Base-by-base conservation (phyloP, 768 basidiomycete genomes). In the Paxillus rubicundulus region DNA sequence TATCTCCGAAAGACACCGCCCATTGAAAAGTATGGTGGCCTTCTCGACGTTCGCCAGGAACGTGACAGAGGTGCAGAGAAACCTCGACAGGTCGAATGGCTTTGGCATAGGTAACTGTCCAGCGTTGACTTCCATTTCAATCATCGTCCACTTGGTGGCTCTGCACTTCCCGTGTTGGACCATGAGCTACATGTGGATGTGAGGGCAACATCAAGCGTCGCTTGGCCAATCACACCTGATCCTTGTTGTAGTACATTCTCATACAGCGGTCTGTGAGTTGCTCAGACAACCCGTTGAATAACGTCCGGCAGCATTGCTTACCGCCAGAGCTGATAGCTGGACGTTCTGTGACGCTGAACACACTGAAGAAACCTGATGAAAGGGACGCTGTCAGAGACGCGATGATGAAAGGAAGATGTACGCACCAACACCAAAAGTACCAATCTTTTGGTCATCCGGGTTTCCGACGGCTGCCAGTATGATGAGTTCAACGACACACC, bases 371-470 rank as follows among this genome's bases (percentile, higher is more conserved):
- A 30, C 62, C 55, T 58, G n/a, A 4, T 7, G 2, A 12, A 7
- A 28, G 13, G 16, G 24, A 13, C 18, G 16, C 12, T 37, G 5
- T 45, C 2, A 45, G 1, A n/a, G 17, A n/a, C 24, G 9, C 37
- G 33, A 34, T 3, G 14, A 16, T 16, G 36, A 47, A 18, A 36
- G 21, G n/a, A 17, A 5, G 24, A 12, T 47, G n/a, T 47, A 55
- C 56, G 27, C 43, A 63, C 63, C 67, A 37, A 71, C 70, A 41
- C 72, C 72, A 40, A 74, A 73, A 30, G 77, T 77, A 24, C 80
- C 80, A 45, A 82, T 78, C 68, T 77, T 77, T 45, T 72, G 66
- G 55, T 78, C 78, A 53, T 81, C 77, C 1, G 79, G 79, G 54
- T 82, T 80, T 4, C 80, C 80, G 28, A 75, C 74, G 16, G 79